Base-by-base conservation (phyloP, 805 yeast genomes). In the Saccharomycopsis fibuligera region DNA sequence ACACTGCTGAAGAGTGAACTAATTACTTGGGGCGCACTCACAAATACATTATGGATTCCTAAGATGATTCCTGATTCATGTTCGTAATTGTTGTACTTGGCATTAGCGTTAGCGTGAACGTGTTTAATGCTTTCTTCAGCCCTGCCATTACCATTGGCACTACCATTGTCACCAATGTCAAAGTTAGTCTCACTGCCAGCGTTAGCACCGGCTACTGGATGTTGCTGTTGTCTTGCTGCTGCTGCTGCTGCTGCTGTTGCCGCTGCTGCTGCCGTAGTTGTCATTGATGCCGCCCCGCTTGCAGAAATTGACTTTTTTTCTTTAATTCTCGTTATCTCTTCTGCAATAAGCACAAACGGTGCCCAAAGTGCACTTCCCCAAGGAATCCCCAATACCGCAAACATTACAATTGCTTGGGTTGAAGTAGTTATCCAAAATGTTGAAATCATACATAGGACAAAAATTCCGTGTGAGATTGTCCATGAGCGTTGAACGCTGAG, bases 301-400 rank as follows among this genome's bases (percentile, higher is more conserved):
- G 35, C 29, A 45, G 36, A 21, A n/a, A 31, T 17, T 17, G 36
- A 23, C 27, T 73, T 74, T 25, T 72, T 66, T 54, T 72, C 77
- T 52, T 73, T 75, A 27, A 76, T 73, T 46, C 79, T 62, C 27
- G 79, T 67, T 16, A 76, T 67, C 53, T 77, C 82, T 56, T 77
- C 81, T 30, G 82, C 74, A 9, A 80, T 77, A 35, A 80, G 57
- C 1, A 78, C 79, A 60, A 78, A 80, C 5, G 86, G 86, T 2
- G 81, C 79, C 86, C 86, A 80, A 16, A 78, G 67, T 0, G 83
- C 80, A 50, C 69, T 69, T 1, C 85, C 84, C 86, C 86, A 80
- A 0, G 83, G 73, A 19, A 79, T 63, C 2, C 86, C 86, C 39
- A 78, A 59, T 14, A 78, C 56, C 0, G 70, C 79, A 55, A 79